A percentile compares a stretch with the other conserved stretches of the same genome.
These are phyloP conservation scores for Ogataea allantospora DNA, from an alignment of 805 yeast genomes.

Conservation along the genomic window DNA sequence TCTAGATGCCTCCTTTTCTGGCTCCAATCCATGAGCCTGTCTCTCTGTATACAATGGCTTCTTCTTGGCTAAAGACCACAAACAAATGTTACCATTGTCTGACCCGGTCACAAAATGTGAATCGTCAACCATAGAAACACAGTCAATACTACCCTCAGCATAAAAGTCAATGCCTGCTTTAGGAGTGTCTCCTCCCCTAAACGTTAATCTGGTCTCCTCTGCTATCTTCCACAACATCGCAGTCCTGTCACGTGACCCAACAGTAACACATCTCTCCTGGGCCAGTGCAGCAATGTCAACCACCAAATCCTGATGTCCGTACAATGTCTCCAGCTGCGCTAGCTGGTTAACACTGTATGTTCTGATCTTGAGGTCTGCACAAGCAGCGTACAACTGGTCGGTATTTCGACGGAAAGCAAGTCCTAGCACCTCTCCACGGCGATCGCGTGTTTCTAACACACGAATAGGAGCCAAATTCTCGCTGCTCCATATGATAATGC, in stretches of 20 bases:
- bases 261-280: slow-evolving; percentile 91
- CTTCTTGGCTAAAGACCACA: slow-evolving; percentile 91
- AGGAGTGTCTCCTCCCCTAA: slow-evolving; percentile 79
- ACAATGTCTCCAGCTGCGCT: slow-evolving; percentile 85
- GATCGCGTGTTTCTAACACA: slow-evolving; percentile 71
- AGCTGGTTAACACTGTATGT: slow-evolving; percentile 82
- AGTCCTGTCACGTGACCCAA: slow-evolving; percentile 91
- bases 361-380: slow-evolving; percentile 88
- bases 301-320: slow-evolving; percentile 93
- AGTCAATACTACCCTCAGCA: slow-evolving; percentile 86
- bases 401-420: slow-evolving; percentile 75
- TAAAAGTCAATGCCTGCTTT: slow-evolving; percentile 38
- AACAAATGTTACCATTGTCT: slow-evolving; percentile 85
- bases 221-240: slow-evolving; percentile 96
- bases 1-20: slow-evolving; percentile 42
- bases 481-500: slow-evolving; percentile 82
- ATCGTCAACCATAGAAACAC: slow-evolving; percentile 88
- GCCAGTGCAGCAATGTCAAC: slow-evolving; percentile 77
- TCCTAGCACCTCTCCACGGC: slow-evolving; percentile 69
- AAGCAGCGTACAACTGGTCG: slow-evolving; percentile 86
- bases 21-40: slow-evolving; percentile 71
- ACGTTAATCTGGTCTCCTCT: slow-evolving; percentile 90
- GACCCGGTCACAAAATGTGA: slow-evolving; percentile 92
- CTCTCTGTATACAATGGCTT: slow-evolving; percentile 73
- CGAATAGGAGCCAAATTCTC: slow-evolving; percentile 74